A percentile compares a stretch with the other conserved stretches of the same genome.
phyloP scores from a whole-genome alignment of 2,329 filamentous ascomycete species.

The Xenosphaeropsis pyriputrescens region DNA sequence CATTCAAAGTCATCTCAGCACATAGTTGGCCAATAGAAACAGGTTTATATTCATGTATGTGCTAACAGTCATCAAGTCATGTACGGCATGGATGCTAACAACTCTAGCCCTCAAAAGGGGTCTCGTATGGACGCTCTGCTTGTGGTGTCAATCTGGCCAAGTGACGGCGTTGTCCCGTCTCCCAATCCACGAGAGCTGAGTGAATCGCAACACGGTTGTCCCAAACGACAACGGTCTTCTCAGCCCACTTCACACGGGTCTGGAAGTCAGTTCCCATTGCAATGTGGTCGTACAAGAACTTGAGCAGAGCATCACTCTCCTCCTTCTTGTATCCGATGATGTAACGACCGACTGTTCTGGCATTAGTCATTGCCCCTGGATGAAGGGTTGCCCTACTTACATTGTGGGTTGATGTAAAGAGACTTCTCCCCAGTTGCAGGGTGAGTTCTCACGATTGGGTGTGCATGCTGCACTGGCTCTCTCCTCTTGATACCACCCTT shows the following conservation, averaged over 20 bases:
- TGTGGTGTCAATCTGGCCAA: conserved; percentile 72
- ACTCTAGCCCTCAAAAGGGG: conserved; percentile 26
- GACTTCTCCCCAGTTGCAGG: conserved; percentile 75
- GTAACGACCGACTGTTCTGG: conserved; percentile 50
- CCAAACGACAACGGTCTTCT: conserved; percentile 74
- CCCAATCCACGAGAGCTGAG: conserved; percentile 71
- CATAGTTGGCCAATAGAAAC: too few species aligned
- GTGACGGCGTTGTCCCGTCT: conserved; percentile 63
- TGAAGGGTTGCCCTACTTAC: conserved; percentile 28
- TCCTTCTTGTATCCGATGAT: conserved; percentile 80
- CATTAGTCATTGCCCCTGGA: not conserved
- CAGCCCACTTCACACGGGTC: conserved; percentile 60
- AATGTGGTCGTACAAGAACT: conserved; percentile 66
- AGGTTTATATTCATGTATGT: not conserved
- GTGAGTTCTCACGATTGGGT: conserved; percentile 71
- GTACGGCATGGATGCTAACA: too few species aligned
- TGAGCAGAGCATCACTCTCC: conserved; percentile 64
- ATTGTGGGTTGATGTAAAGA: conserved; percentile 71
- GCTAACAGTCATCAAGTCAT: too few species aligned
- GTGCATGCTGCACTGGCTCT: conserved; percentile 59
- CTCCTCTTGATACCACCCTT: conserved; percentile 58
- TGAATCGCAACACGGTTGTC: conserved; percentile 73
- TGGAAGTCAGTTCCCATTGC: conserved; percentile 61
- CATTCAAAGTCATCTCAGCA: too few species aligned
- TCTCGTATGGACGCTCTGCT: conserved; percentile 66